These are phyloP conservation scores for Penicillium dipodomyicola DNA, from an alignment of 495 filamentous ascomycete species.

Conservation along the genomic window DNA sequence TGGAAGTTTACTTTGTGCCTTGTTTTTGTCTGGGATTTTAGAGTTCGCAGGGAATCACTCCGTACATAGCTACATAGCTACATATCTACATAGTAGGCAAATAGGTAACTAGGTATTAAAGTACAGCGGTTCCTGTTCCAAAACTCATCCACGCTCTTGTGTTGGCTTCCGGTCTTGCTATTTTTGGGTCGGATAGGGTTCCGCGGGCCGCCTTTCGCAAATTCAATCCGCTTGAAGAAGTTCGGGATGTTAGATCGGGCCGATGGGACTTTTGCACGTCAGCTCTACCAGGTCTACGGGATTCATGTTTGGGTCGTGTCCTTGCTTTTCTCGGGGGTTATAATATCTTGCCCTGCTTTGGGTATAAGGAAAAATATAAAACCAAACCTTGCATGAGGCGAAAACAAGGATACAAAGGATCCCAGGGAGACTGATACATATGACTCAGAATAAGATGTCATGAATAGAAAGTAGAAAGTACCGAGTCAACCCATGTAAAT, in stretches of 20 bases:
- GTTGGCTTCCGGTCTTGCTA: too few species aligned
- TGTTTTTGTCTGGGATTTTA: background rate
- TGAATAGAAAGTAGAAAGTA: background rate
- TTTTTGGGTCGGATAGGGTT: background rate
- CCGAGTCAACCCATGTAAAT: background rate
- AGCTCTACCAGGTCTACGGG: background rate
- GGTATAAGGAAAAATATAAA: background rate
- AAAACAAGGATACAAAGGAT: background rate
- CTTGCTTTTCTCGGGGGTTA: background rate
- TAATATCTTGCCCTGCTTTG: background rate
- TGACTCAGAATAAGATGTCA: background rate
- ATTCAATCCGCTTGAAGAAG: background rate
- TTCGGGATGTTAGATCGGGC: background rate
- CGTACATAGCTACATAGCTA: too few species aligned
- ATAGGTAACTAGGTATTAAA: too few species aligned
- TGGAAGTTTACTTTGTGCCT: background rate
- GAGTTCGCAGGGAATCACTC: background rate
- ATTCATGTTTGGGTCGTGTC: background rate
- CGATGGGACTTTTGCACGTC: background rate
- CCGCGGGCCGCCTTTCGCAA: background rate
- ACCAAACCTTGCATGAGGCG: background rate
- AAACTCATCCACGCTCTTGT: too few species aligned
- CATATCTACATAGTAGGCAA: background rate
- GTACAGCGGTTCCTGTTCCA: too few species aligned
- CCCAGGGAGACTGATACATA: background rate